A percentile compares a stretch with the other conserved stretches of the same genome.
These are phyloP conservation scores for Miscanthus lutarioriparius DNA, from an alignment of 176 grass and related monocot species.

Conservation along the genomic window DNA sequence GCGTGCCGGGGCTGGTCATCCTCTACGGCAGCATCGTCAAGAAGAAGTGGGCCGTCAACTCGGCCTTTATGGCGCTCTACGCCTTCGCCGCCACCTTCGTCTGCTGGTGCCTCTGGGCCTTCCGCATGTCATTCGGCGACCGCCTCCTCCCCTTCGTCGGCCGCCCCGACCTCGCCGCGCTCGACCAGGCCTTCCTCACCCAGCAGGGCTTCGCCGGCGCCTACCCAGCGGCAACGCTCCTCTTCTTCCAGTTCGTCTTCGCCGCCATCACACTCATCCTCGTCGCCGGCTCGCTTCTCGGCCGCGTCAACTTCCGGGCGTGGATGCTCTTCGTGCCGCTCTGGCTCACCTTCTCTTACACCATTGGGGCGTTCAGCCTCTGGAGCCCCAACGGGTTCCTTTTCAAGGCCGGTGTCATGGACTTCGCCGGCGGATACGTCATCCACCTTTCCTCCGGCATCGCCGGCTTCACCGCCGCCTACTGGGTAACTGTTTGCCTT, in stretches of 20 bases:
- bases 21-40: conserved; percentile 76
- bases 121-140: conserved; percentile 83
- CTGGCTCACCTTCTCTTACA: conserved; percentile 90
- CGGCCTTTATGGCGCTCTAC: conserved; percentile 87
- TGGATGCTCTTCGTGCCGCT: conserved; percentile 88
- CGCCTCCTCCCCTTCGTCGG: conserved; percentile 56
- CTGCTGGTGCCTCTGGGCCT: conserved; percentile 71
- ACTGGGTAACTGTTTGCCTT: conserved; percentile 41
- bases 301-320: conserved; percentile 64
- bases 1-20: conserved; percentile 66
- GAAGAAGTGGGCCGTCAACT: conserved; percentile 95
- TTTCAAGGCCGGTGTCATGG: conserved; percentile 78
- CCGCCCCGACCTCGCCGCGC: conserved; percentile 50
- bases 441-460: conserved; percentile 83
- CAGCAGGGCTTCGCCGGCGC: conserved; percentile 64
- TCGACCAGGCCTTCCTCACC: conserved; percentile 46
- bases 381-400: conserved; percentile 84
- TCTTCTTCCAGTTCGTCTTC: conserved; percentile 87
- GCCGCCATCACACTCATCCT: conserved; percentile 87
- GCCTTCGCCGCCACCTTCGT: conserved; percentile 69
- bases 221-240: conserved; percentile 70
- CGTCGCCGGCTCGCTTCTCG: conserved; percentile 70
- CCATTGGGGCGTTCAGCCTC: conserved; percentile 76
- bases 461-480: conserved; percentile 67
- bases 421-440: conserved; percentile 76